Base-by-base conservation (phyloP, 345 rosid genomes). In the Lumnitzera littorea region DNA sequence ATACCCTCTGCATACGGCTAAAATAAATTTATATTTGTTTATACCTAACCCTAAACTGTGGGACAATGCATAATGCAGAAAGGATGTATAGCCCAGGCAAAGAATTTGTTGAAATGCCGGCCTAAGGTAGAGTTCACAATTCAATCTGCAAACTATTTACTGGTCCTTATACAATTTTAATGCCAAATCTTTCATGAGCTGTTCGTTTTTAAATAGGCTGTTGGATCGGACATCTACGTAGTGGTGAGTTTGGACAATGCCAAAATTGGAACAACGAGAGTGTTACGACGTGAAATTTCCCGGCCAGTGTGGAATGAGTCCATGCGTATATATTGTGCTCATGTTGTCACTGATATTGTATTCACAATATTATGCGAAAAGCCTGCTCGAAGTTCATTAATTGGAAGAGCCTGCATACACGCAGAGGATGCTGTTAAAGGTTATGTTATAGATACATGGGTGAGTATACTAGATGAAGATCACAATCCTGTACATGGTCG, bases 331-430 rank as follows among this genome's bases (percentile, higher is more conserved):
- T 85, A 82, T 62, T 81, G 88, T 2, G 94, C 96, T 13, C 94
- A 92, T 61, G 49, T 24, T 24, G 73, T 81, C 78, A 75, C 88
- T 24, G 13, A 71, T 52, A 62, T 92, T 51, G 24, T 82, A 2
- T 80, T 92, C 74, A 81, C 91, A 1, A 41, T 92, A 48, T 87
- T 85, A 67, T 76, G 82, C 20, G 71, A 68, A 57, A 70, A 83
- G 51, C 69, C 79, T 8, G 13, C 85, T 12, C 70, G 94, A 15
- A 89, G 88, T 11, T 74, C 64, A 16, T 68, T 87, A 24, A 80
- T 89, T 10, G 96, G 96, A 53, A 76, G 91, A 71, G 98, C 98
- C 49, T 77, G 74, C 51, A 48, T 87, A 16, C 96, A 87, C 2
- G 87, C 64, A 15, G 73, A 74, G n/a, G 82, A 87, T 41, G 69